Percentiles rank a stretch among this genome's conserved stretches.
These are phyloP conservation scores for Phytophthora citrophthora DNA, from an alignment of 352 stramenopile species.

Conservation along the genomic window DNA sequence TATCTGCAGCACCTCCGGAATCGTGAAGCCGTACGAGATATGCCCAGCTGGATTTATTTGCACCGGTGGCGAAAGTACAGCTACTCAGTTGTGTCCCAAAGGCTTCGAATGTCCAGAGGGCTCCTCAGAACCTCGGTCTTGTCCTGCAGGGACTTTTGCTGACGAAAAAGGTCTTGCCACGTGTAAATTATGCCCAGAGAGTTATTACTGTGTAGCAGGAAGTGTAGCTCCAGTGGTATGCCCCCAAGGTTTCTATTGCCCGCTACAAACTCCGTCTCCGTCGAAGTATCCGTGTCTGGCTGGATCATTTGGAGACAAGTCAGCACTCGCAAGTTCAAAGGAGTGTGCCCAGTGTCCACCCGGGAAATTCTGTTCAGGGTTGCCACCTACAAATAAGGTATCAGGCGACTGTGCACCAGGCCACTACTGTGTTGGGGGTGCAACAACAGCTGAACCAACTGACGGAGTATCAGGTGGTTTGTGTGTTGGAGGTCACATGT, in stretches of 20 bases:
- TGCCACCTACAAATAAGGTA: conserved; percentile 50
- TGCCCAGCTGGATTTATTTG: conserved; percentile 74
- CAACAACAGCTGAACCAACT: conserved; percentile 41
- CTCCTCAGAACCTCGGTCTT: conserved; percentile 57
- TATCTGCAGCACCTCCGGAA: conserved; percentile 64
- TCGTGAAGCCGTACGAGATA: conserved; percentile 46
- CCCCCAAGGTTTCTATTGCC: conserved; percentile 82
- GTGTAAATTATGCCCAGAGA: conserved; percentile 80
- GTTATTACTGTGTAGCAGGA: conserved; percentile 70
- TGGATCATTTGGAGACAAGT: conserved; percentile 66
- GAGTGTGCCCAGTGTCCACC: conserved; percentile 65
- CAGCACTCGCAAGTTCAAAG: conserved; percentile 36
- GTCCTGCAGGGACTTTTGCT: conserved; percentile 69
- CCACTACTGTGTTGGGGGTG: conserved; percentile 68
- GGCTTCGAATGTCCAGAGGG: conserved; percentile 81
- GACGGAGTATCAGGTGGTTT: conserved; percentile 55
- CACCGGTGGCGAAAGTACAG: conserved; percentile 57
- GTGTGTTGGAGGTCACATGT: conserved; percentile 66
- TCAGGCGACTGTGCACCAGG: conserved; percentile 71
- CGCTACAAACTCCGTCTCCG: conserved; percentile 43
- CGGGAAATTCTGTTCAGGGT: conserved; percentile 85
- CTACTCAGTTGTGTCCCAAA: conserved; percentile 60
- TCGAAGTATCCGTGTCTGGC: conserved; percentile 63
- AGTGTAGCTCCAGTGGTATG: conserved; percentile 56
- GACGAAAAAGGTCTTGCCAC: conserved; percentile 53